A percentile compares a stretch with the other conserved stretches of the same genome.
Evolutionary conservation across 352 stramenopile genomes (phyloP).

Genomic region (Phytophthora melonis): DNA sequence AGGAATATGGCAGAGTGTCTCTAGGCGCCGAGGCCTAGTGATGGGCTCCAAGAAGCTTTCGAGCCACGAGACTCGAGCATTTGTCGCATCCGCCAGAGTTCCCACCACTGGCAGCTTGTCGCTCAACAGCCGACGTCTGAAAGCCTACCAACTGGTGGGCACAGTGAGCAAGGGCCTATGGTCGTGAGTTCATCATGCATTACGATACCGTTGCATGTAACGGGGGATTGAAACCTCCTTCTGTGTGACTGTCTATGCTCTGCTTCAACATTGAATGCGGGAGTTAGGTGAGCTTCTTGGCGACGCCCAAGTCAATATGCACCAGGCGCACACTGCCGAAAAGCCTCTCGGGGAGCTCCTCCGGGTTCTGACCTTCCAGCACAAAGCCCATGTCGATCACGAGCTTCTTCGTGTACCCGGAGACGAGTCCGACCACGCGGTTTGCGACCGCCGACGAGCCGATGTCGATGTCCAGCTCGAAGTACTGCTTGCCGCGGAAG

Average conservation of each 20-base stretch:
- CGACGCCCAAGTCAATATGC: constrained; percentile 69
- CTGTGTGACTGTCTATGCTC: constrained; percentile 32
- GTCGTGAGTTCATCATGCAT: constrained; percentile 18
- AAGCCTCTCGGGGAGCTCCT: constrained; percentile 78
- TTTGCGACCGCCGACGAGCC: constrained; percentile 78
- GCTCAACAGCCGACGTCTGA: constrained; percentile 4
- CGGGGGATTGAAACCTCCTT: constrained; percentile 14
- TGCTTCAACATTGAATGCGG: not conserved
- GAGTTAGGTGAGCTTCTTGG: constrained; percentile 44
- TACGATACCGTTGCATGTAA: constrained; percentile 31
- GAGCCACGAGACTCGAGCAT: not conserved
- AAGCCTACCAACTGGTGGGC: constrained; percentile 6
- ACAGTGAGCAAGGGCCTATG: constrained; percentile 6
- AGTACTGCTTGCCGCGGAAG: constrained; percentile 74
- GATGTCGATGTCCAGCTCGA: constrained; percentile 83
- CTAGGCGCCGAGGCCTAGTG: constrained; percentile 5
- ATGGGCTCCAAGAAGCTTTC: constrained; percentile 9
- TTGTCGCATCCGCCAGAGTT: constrained; percentile 4
- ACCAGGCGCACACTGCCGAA: constrained; percentile 71
- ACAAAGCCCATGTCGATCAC: constrained; percentile 88
- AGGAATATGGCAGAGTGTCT: constrained; percentile 20
- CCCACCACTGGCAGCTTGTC: constrained; percentile 7
- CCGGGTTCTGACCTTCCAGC: constrained; percentile 65
- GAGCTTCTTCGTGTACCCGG: constrained; percentile 82
- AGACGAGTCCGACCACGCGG: constrained; percentile 74